A percentile compares a stretch with the other conserved stretches of the same genome.
These are phyloP conservation scores for Starmerella apis DNA, from an alignment of 805 yeast genomes.

Conservation along the genomic window DNA sequence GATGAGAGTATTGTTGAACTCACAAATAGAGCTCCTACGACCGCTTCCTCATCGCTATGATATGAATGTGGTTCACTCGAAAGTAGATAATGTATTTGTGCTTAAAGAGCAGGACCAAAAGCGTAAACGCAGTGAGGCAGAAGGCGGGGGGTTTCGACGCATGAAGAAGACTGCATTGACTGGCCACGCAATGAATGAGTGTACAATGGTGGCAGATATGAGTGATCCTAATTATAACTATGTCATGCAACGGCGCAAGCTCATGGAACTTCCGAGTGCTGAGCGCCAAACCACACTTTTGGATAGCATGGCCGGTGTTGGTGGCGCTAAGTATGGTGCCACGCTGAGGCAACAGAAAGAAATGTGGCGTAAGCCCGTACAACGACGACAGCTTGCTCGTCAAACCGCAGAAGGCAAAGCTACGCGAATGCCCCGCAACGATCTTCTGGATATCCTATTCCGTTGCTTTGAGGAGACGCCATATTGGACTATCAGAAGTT, in stretches of 20 bases:
- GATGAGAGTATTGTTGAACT: slow-evolving; percentile 32
- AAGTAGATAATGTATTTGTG: slow-evolving; percentile 74
- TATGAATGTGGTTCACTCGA: slow-evolving; percentile 61
- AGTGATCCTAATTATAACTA: slow-evolving; percentile 59
- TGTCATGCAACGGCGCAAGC: slow-evolving; percentile 48
- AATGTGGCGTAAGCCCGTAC: slow-evolving; percentile 24
- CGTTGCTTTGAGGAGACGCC: slow-evolving; percentile 87
- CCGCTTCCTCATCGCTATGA: slow-evolving; percentile 79
- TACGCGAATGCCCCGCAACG: slow-evolving; percentile 87
- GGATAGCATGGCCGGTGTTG: slow-evolving; percentile 73
- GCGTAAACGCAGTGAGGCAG: slow-evolving; percentile 30
- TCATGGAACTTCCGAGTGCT: slow-evolving; percentile 35
- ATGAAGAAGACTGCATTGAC: slow-evolving; percentile 64
- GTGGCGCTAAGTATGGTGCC: slow-evolving; percentile 31
- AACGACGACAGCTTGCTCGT: slow-evolving; percentile 29
- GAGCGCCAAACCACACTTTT: slow-evolving; percentile 58
- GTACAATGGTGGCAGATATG: slow-evolving; percentile 73
- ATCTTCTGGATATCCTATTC: slow-evolving; percentile 77
- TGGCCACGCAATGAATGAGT: slow-evolving; percentile 88
- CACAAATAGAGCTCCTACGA: slow-evolving; percentile 35
- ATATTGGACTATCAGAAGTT: slow-evolving; percentile 91
- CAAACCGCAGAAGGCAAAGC: slow-evolving; percentile 71
- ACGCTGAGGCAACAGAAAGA: slow-evolving; percentile 29
- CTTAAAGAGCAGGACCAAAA: slow-evolving; percentile 74
- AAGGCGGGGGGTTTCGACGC: slow-evolving; percentile 10